phyloP scores from a whole-genome alignment of 164 flowering plant genomes.

The Tetrastigma voinierianum region DNA sequence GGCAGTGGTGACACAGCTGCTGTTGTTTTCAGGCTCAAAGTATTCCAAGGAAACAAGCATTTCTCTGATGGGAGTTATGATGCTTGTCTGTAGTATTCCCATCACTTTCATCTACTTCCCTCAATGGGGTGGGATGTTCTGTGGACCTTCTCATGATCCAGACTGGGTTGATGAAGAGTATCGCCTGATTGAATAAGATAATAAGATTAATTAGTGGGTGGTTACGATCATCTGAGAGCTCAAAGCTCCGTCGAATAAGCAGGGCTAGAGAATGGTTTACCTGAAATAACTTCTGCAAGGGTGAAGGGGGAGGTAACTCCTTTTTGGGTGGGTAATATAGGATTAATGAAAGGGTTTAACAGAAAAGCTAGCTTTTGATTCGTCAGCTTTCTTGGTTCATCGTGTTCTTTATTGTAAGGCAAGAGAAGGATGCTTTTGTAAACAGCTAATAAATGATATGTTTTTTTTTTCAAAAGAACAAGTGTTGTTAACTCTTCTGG shows the following conservation, averaged over 20 bases:
- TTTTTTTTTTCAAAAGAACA: too few species aligned
- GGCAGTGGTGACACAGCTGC: conserved; percentile 58
- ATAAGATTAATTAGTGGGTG: neutral
- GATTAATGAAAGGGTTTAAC: neutral
- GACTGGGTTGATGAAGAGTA: conserved; percentile 10
- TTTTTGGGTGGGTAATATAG: neutral
- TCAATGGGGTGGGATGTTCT: conserved; percentile 64
- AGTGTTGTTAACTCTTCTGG: too few species aligned
- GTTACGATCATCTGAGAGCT: too few species aligned
- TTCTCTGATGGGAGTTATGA: conserved; percentile 62
- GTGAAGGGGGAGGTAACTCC: too few species aligned
- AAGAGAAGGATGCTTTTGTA: too few species aligned
- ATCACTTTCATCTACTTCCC: conserved; percentile 56
- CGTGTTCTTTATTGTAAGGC: too few species aligned
- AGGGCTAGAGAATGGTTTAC: neutral
- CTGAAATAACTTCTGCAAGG: too few species aligned
- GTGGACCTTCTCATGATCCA: conserved; percentile 35
- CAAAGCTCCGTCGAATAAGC: neutral
- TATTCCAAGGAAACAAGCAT: conserved; percentile 50
- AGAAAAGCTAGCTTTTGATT: neutral
- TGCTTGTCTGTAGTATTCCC: conserved; percentile 40
- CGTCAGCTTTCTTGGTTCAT: too few species aligned
- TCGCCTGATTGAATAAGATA: conserved; percentile 20
- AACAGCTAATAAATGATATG: too few species aligned
- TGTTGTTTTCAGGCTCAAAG: conserved; percentile 49